Conservation (phyloP, 306 rosid species). For the Gleditsia sinensis region DNA sequence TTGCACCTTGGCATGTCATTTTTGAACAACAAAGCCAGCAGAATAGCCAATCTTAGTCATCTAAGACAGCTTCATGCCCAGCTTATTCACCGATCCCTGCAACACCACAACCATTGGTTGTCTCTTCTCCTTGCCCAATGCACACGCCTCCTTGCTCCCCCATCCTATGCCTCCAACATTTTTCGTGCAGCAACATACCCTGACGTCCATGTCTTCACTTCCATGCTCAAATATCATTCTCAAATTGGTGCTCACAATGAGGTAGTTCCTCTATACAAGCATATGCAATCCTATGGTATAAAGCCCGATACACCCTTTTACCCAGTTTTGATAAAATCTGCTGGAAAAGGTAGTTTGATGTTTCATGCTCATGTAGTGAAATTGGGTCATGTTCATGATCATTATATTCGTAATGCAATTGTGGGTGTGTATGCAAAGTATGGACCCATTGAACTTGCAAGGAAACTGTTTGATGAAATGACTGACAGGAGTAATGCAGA, state of each 20-base stretch:
- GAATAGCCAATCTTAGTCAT: slow-evolving; percentile 34
- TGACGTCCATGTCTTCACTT: slow-evolving; percentile 42
- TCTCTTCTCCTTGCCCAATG: slow-evolving; percentile 55
- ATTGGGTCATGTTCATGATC: slow-evolving; percentile 48
- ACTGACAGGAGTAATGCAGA: slow-evolving; percentile 55
- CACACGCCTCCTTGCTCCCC: slow-evolving; percentile 60
- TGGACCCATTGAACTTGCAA: slow-evolving; percentile 48
- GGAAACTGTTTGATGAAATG: slow-evolving; percentile 61
- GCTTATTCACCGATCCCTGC: slow-evolving; percentile 49
- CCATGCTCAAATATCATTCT: slow-evolving; percentile 60
- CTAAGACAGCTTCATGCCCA: slow-evolving; percentile 60
- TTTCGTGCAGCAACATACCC: slow-evolving; percentile 46
- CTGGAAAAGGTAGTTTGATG: slow-evolving; percentile 43
- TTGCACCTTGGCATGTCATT: slow-evolving; percentile 26
- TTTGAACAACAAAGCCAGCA: slow-evolving; percentile 29
- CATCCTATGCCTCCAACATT: slow-evolving; percentile 47
- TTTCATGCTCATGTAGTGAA: slow-evolving; percentile 57
- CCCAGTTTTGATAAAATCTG: slow-evolving; percentile 48
- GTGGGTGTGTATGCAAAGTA: slow-evolving; percentile 44
- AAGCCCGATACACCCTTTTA: slow-evolving; percentile 46
- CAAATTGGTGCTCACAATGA: slow-evolving; percentile 33
- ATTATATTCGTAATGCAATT: slow-evolving; percentile 54
- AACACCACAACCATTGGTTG: slow-evolving; percentile 53
- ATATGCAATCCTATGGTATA: slow-evolving; percentile 35
- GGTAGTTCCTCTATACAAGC: slow-evolving; percentile 44